These are phyloP conservation scores for Mytilinidion resinicola DNA, from an alignment of 495 filamentous ascomycete species.

Conservation along the genomic window DNA sequence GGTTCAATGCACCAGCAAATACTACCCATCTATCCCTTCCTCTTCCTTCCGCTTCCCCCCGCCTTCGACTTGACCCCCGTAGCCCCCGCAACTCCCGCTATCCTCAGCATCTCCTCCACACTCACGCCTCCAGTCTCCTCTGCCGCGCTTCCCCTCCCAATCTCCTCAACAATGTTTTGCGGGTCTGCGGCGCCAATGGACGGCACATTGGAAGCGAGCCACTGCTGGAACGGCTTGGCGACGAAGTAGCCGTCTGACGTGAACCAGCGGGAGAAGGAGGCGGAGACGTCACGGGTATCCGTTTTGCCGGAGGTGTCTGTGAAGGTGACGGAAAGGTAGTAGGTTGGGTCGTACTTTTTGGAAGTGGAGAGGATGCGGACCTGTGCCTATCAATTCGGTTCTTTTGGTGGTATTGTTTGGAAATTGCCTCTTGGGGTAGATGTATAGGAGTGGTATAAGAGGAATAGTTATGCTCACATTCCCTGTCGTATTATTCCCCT, in stretches of 20 bases:
- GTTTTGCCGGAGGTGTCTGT: conserved; percentile 25
- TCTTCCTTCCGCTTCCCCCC: conserved; percentile 14
- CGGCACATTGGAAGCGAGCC: conserved; percentile 65
- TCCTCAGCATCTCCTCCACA: conserved; percentile 16
- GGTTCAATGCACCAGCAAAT: too few relatives aligned
- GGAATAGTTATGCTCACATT: conserved; percentile 40
- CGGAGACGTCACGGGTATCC: conserved; percentile 47
- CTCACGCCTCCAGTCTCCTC: conserved; percentile 12
- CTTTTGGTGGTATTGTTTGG: not conserved
- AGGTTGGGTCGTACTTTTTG: conserved; percentile 71
- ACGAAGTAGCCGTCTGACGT: conserved; percentile 75
- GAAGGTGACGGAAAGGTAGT: conserved; percentile 62
- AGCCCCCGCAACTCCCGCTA: conserved; percentile 11
- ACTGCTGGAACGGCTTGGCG: conserved; percentile 72
- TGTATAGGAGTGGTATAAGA: not conserved
- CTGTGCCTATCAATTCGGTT: conserved; percentile 40
- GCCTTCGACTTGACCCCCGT: conserved; percentile 3
- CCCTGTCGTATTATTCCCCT: conserved; percentile 55
- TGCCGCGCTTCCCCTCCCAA: conserved; percentile 28
- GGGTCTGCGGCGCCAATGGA: conserved; percentile 63
- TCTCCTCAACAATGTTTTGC: conserved; percentile 41
- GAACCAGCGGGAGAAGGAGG: conserved; percentile 83
- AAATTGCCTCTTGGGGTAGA: too few relatives aligned
- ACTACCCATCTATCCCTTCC: conserved; percentile 11
- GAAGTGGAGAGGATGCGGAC: conserved; percentile 53